Evolutionary conservation across 1,284 basidiomycete genomes (phyloP).

Genomic region (Xanthoconium separans): DNA sequence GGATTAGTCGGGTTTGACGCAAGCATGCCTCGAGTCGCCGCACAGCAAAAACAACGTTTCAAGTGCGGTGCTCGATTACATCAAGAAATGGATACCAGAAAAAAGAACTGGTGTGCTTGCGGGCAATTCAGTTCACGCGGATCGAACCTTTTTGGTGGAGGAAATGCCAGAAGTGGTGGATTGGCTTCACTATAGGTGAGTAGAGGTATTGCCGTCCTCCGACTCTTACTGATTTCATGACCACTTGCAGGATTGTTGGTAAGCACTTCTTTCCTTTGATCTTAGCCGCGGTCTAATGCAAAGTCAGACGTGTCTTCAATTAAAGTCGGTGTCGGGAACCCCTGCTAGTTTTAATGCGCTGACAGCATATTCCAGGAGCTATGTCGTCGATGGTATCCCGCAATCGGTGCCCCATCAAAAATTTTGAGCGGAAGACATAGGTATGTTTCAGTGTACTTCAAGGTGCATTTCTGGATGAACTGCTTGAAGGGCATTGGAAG

Average conservation of each 20-base stretch:
- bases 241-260: constrained; percentile 55
- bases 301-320: constrained; percentile 72
- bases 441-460: constrained; percentile 36
- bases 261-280: constrained; percentile 24
- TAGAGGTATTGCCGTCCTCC: background rate
- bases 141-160: constrained; percentile 67
- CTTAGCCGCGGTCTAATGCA: background rate
- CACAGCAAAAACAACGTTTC: constrained; percentile 56
- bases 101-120: constrained; percentile 66
- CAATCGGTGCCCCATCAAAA: constrained; percentile 16
- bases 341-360: background rate
- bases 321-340: constrained; percentile 48
- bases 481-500: constrained; percentile 64
- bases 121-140: constrained; percentile 80
- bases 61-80: constrained; percentile 60
- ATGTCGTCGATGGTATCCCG: constrained; percentile 69
- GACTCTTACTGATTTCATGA: constrained; percentile 6
- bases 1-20: constrained; percentile 69
- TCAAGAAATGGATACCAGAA: constrained; percentile 73
- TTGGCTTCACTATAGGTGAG: constrained; percentile 77
- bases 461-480: background rate
- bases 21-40: constrained; percentile 64
- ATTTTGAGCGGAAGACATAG: constrained; percentile 21
- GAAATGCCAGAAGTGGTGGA: constrained; percentile 76
- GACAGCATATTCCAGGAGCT: constrained; percentile 53